Percentiles rank a stretch among this genome's conserved stretches.
phyloP scores from a whole-genome alignment of 768 basidiomycete species.

The Leccinum disarticulatum region DNA sequence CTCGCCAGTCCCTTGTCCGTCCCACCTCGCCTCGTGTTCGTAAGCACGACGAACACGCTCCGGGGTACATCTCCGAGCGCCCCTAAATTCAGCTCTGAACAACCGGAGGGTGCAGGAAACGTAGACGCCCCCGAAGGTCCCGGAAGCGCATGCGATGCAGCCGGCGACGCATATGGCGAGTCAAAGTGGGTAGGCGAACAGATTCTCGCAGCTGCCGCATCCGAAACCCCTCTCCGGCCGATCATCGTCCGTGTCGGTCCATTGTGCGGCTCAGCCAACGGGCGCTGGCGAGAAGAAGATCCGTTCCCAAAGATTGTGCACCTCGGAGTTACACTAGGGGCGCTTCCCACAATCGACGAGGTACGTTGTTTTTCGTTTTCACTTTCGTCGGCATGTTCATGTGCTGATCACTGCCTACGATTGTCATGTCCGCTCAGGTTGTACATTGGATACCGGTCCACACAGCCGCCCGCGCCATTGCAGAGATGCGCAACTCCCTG shows the following conservation, averaged over 20 bases:
- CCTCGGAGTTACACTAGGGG: conserved; percentile 15
- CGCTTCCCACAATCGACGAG: conserved; percentile 23
- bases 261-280: conserved; percentile 35
- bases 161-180: conserved; percentile 11
- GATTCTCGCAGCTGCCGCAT: conserved; percentile 21
- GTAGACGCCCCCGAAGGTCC: conserved; percentile 1
- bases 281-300: conserved; percentile 39
- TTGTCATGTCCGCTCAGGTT: not conserved
- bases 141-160: conserved; percentile 10
- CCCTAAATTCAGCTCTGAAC: not conserved
- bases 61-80: not conserved
- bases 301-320: conserved; percentile 38
- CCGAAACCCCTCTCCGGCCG: conserved; percentile 20
- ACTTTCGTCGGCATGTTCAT: not conserved
- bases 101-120: not conserved
- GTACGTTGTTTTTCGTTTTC: conserved; percentile 8
- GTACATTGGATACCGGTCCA: conserved; percentile 20
- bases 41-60: conserved; percentile 26
- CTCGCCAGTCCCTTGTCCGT: conserved; percentile 28
- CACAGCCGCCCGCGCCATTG: conserved; percentile 13
- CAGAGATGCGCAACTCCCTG: conserved; percentile 15
- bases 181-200: conserved; percentile 27
- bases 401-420: not conserved
- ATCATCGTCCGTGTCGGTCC: conserved; percentile 40
- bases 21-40: conserved; percentile 35